Evolutionary conservation across 805 yeast genomes (phyloP).

Genomic region (Wickerhamia fluorescens): DNA sequence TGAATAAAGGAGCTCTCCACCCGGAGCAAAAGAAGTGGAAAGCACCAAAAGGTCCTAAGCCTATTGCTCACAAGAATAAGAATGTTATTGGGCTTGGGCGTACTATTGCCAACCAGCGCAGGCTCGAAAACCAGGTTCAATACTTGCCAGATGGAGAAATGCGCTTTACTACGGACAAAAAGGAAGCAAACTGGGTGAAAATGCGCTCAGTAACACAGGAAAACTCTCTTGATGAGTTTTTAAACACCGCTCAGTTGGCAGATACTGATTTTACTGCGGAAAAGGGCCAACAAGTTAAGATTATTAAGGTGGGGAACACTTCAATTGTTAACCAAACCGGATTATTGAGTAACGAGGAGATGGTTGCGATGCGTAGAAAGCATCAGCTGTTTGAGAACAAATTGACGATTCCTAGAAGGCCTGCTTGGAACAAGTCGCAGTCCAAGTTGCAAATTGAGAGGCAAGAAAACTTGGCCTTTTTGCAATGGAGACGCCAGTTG

Average conservation of each 20-base stretch:
- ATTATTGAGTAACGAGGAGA: conserved; percentile 60
- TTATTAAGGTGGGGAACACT: conserved; percentile 64
- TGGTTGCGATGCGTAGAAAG: conserved; percentile 48
- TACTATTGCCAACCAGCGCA: conserved; percentile 67
- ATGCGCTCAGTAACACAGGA: conserved; percentile 93
- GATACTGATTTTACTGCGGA: conserved; percentile 96
- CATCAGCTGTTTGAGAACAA: conserved; percentile 62
- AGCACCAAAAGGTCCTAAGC: conserved; percentile 90
- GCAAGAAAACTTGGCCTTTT: conserved; percentile 81
- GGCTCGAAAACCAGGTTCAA: conserved; percentile 61
- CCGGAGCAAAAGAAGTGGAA: conserved; percentile 66
- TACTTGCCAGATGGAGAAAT: conserved; percentile 80
- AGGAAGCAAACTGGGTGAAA: conserved; percentile 84
- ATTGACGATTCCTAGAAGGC: conserved; percentile 89
- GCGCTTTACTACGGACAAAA: conserved; percentile 80
- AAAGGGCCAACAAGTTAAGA: conserved; percentile 71
- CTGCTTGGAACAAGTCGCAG: conserved; percentile 70
- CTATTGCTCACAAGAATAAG: conserved; percentile 75
- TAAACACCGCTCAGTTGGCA: conserved; percentile 91
- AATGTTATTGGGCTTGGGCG: conserved; percentile 83
- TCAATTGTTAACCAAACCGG: conserved; percentile 34
- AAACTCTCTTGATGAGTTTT: conserved; percentile 85
- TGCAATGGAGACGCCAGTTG: conserved; percentile 89
- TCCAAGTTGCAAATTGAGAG: conserved; percentile 74
- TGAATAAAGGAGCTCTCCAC: conserved; percentile 36